Base-by-base conservation (phyloP, 1,284 basidiomycete genomes). In the Cryptococcus maquisensis region DNA sequence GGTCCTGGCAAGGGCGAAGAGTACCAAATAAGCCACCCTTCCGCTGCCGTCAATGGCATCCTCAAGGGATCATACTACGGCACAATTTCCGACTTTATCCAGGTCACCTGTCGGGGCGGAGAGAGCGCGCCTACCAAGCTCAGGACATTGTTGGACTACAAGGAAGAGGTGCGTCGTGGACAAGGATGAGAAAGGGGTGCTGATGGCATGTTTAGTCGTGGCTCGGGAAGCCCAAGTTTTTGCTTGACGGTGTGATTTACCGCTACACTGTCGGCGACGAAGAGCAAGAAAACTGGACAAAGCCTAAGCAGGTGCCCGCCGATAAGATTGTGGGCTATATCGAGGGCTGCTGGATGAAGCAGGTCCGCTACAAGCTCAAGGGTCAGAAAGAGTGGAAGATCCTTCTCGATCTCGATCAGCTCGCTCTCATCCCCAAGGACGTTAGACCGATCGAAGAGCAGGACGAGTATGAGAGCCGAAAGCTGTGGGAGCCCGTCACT, bases 181-280 rank as follows among this genome's bases (percentile, higher is more conserved):
- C 4, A 18, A n/a, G 23, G 47, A n/a, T 37, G 8, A n/a, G 28
- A 32, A 32, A 37, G 23, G 42, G 23, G 8, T 41, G 44, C 24
- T 46, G 42, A 48, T 51, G 38, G 47, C 48, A 47, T 24, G 45
- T 54, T n/a, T 68, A 89, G 88, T 90, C 89, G 10, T 98, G 95
- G 95, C 80, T 98, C 43, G 87, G 91, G 45, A 86, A 82, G 65
- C 86, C 95, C 5, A 87, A 89, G 58, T 98, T 90, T 79, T 79
- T 87, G 32, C 66, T 92, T 12, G 95, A 98, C 66, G 95, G 93
- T 46, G 86, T 95, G 43, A 85, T 98, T 51, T 92, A 95, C 76
- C 83, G 84, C 13, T 90, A 89, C 60, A 66, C 67, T 10, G 65
- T 68, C 6, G 73, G 69, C 8, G 83, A 85, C 61, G 81, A 84